A percentile compares a stretch with the other conserved stretches of the same genome.
These are phyloP conservation scores for Carex cristatella DNA, from an alignment of 176 grass and related monocot genomes.

Conservation along the genomic window DNA sequence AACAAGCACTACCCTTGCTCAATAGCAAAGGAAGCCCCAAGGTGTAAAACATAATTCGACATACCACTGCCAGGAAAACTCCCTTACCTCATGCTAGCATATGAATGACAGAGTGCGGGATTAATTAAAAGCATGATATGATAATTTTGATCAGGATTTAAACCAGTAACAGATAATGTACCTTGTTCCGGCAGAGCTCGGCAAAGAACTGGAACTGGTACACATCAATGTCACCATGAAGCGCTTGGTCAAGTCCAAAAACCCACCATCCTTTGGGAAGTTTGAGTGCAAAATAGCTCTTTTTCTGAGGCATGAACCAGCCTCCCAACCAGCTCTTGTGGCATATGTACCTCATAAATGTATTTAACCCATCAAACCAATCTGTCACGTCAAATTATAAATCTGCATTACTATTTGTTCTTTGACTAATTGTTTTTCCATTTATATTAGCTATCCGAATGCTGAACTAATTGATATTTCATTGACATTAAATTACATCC, in stretches of 20 bases:
- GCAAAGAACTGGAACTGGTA: slow-evolving; percentile 98
- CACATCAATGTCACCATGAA: slow-evolving; percentile 98
- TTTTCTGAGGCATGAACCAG: slow-evolving; percentile 97
- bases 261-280: slow-evolving; percentile 99
- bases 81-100: not conserved
- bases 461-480: not conserved
- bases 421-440: not conserved
- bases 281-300: slow-evolving; percentile 94
- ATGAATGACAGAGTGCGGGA: not conserved
- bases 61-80: not conserved
- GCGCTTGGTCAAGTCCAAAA: slow-evolving; percentile 95
- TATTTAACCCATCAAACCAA: slow-evolving; percentile 98
- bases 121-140: not conserved
- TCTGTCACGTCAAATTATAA: slow-evolving; percentile 34
- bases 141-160: not conserved
- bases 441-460: not conserved
- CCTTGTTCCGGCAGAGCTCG: slow-evolving; percentile 76
- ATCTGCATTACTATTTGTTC: not conserved
- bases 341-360: slow-evolving; percentile 95
- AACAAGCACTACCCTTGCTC: not conserved
- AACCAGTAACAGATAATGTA: not conserved
- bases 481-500: not conserved
- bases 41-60: not conserved
- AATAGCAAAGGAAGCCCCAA: not conserved
- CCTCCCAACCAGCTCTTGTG: slow-evolving; percentile 97